Evolutionary conservation across 257 asterid species (phyloP).

Genomic region (Fraxinus cuspidata): DNA sequence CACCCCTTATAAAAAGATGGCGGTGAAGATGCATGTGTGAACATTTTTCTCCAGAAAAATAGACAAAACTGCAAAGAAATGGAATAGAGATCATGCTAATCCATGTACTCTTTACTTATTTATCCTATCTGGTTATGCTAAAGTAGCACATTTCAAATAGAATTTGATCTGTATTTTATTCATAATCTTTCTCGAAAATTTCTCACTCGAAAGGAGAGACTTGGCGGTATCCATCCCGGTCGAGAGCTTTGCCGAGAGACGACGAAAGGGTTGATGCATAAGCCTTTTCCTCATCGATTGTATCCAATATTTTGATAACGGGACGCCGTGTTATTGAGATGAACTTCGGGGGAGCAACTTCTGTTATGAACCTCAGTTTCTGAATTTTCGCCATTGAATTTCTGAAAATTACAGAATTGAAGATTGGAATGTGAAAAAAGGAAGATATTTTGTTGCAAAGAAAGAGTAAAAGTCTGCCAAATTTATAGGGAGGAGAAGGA

Average conservation of each 20-base stretch:
- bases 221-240: slow-evolving; percentile 22
- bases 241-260: background rate
- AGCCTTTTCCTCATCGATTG: slow-evolving; percentile 61
- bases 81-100: background rate
- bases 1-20: slow-evolving; percentile 12
- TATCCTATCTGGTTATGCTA: no score
- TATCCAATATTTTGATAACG: slow-evolving; percentile 41
- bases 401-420: background rate
- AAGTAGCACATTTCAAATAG: background rate
- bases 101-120: background rate
- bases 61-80: background rate
- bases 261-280: slow-evolving; percentile 35
- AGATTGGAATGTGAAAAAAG: background rate
- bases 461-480: background rate
- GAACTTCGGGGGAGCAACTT: slow-evolving; percentile 59
- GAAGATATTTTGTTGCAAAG: background rate
- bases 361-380: slow-evolving; percentile 45
- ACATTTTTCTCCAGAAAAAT: slow-evolving; percentile 21
- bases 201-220: slow-evolving; percentile 25
- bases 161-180: slow-evolving; percentile 16
- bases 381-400: slow-evolving; percentile 40
- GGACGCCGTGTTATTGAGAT: slow-evolving; percentile 48
- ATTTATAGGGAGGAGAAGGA: slow-evolving; percentile 28
- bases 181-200: background rate
- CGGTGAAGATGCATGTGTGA: background rate